A percentile compares a stretch with the other conserved stretches of the same genome.
Evolutionary conservation across 345 rosid species (phyloP).

Genomic region (Melastoma malabathricum): DNA sequence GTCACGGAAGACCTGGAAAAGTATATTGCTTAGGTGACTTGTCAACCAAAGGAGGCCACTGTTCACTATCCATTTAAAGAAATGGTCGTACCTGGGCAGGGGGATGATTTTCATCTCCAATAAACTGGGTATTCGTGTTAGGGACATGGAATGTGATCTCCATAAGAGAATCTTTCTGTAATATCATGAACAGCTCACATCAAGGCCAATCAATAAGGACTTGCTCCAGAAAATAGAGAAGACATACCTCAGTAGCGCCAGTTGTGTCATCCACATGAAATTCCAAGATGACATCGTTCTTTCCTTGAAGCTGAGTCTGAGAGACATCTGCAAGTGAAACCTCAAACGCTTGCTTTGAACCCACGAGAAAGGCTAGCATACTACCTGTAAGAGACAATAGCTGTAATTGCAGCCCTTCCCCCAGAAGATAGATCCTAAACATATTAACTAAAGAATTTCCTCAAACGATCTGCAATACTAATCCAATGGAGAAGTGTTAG

Average conservation of each 20-base stretch:
- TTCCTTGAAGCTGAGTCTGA: conserved; percentile 84
- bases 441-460: neutral
- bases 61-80: neutral
- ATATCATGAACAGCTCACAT: neutral
- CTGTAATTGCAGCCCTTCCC: neutral
- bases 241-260: conserved; percentile 86
- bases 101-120: conserved; percentile 83
- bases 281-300: conserved; percentile 85
- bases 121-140: conserved; percentile 70
- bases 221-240: neutral
- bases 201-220: neutral
- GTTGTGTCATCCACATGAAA: conserved; percentile 96
- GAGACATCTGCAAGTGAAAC: conserved; percentile 83
- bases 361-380: conserved; percentile 69
- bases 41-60: no score
- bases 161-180: conserved; percentile 93
- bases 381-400: conserved; percentile 36
- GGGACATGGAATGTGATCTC: conserved; percentile 93
- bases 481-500: no score
- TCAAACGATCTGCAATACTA: no score
- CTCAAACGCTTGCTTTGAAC: conserved; percentile 91
- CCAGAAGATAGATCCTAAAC: neutral
- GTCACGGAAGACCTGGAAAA: conserved; percentile 60
- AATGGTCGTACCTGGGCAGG: conserved; percentile 64
- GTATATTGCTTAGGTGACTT: no score